Conservation (phyloP, 352 stramenopile species). For the Pythium brassicae region DNA sequence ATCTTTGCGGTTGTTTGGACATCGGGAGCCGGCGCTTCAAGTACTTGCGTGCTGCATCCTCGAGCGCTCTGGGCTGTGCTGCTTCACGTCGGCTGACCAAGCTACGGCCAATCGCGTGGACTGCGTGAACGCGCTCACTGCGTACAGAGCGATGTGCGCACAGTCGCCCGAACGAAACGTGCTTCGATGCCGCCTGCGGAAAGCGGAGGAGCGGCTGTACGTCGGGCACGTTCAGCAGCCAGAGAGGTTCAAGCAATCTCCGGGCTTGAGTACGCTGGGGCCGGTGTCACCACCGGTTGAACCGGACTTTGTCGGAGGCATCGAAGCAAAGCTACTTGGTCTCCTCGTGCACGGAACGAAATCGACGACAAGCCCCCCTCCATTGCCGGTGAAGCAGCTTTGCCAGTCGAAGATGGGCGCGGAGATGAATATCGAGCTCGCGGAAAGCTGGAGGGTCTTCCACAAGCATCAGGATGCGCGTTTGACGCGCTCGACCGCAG, state of each 20-base stretch:
- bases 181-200: conserved; percentile 18
- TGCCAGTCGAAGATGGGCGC: conserved; percentile 23
- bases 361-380: neutral
- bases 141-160: conserved; percentile 11
- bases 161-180: conserved; percentile 15
- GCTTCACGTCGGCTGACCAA: conserved; percentile 42
- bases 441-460: conserved; percentile 35
- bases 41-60: conserved; percentile 28
- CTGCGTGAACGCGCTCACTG: conserved; percentile 18
- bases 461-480: conserved; percentile 14
- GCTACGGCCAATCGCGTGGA: too few species aligned
- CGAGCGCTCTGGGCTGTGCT: conserved; percentile 18
- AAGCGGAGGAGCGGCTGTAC: conserved; percentile 14
- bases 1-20: conserved; percentile 25
- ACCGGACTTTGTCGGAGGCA: conserved; percentile 11
- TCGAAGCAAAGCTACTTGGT: conserved; percentile 12
- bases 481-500: conserved; percentile 1
- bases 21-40: conserved; percentile 32
- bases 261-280: too few species aligned
- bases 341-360: conserved; percentile 8
- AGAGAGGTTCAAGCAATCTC: too few species aligned
- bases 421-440: conserved; percentile 34
- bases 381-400: conserved; percentile 21
- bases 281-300: conserved; percentile 9
- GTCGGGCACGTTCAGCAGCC: conserved; percentile 6